Percentiles rank a stretch among this genome's conserved stretches.
Conservation (phyloP, 2,329 filamentous ascomycete species). For the Mycosphaerella sp. region DNA sequence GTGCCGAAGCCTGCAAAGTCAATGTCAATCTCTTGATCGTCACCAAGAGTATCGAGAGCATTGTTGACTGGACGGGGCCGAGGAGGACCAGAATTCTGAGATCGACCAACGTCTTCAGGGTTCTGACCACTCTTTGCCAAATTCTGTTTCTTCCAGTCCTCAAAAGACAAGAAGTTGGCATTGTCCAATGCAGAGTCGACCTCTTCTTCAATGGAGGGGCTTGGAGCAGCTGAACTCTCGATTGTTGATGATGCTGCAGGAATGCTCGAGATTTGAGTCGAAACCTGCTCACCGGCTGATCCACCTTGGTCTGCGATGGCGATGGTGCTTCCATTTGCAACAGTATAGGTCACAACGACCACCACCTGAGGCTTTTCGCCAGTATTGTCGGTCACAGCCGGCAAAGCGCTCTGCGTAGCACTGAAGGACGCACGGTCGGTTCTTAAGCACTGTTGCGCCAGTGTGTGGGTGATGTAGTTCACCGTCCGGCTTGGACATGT, state of each 20-base stretch:
- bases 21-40: conserved; percentile 79
- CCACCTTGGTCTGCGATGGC: background rate
- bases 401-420: background rate
- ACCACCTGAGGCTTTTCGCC: background rate
- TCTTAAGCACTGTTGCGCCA: conserved; percentile 69
- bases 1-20: conserved; percentile 60
- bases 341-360: background rate
- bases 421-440: conserved; percentile 48
- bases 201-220: conserved; percentile 47
- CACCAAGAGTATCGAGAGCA: conserved; percentile 71
- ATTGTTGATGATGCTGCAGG: background rate
- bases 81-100: conserved; percentile 43
- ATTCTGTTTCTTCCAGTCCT: conserved; percentile 97
- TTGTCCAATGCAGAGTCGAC: conserved; percentile 64
- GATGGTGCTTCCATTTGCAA: background rate
- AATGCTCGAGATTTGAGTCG: background rate
- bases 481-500: conserved; percentile 56
- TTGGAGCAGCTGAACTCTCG: background rate
- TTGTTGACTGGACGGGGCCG: conserved; percentile 54
- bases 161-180: conserved; percentile 87
- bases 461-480: conserved; percentile 74
- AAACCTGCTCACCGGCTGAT: background rate
- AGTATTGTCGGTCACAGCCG: background rate
- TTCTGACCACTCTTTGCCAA: conserved; percentile 77
- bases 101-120: conserved; percentile 59